Base-by-base conservation (phyloP, 2,329 filamentous ascomycete species). In the Fusarium subglutinans region DNA sequence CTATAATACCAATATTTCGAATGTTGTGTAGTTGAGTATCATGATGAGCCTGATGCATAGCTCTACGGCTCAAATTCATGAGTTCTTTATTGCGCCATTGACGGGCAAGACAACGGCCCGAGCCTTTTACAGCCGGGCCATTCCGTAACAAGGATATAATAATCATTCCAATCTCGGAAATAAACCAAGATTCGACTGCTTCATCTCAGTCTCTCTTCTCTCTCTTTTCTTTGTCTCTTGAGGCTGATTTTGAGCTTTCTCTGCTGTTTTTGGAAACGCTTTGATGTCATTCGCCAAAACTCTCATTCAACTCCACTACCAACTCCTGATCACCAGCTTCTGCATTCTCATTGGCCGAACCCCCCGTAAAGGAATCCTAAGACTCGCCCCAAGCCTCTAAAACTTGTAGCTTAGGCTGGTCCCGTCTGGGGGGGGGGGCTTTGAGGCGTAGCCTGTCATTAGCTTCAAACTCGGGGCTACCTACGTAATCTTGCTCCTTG, bases 1-100 rank as follows among this genome's bases (percentile, higher is more conserved):
- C 96, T 82, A 99, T 98, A 76, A 99, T 98, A 70, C 96, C 96
- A 81, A 99, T 98, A 80, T 99, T 99, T 77, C 96, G 89, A 58
- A 95, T 96, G 77, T 90, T 90, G 54, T 80, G 75, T 14, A 83
- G 70, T 30, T 76, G 76, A 38, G 75, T 60, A 74, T 79, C 76
- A 63, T 78, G 71, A 45, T 77, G 73, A 24, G 69, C 44, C 28
- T 70, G 60, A 56, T 79, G 71, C 45, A 70, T 67, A 55, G 68
- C 69, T 45, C 76, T 69, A 45, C 62, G 72, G 54, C 64, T 65
- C 51, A 71, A 44, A 54, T 51, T 57, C 40, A 58, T 35, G 35
- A 72, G 50, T 20, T 74, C 55, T 30, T 72, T 72, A 35, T 65
- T 70, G 40, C 66, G 71, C 75, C 70, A 79, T 74, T 78, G 77